Percentiles rank a stretch among this genome's conserved stretches.
These are phyloP conservation scores for Pythium phragmiticola DNA, from an alignment of 352 stramenopile genomes.

Conservation along the genomic window DNA sequence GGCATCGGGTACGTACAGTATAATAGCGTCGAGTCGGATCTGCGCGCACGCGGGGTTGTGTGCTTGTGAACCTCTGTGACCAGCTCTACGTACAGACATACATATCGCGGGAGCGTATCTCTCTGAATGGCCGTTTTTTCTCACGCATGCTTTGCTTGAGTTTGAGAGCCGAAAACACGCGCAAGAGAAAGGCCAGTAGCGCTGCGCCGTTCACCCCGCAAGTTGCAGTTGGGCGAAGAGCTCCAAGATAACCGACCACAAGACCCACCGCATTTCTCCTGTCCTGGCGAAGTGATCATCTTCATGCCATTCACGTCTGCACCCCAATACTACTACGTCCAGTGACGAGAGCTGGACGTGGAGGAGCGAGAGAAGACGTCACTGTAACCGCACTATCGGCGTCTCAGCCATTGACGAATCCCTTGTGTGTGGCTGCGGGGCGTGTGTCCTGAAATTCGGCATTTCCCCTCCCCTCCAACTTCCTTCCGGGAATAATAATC, in stretches of 20 bases:
- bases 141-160: neutral
- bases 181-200: constrained; percentile 1
- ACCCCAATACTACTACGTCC: neutral
- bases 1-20: neutral
- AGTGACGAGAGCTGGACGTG: neutral
- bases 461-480: too few relatives aligned
- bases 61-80: constrained; percentile 10
- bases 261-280: too few relatives aligned
- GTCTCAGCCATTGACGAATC: neutral
- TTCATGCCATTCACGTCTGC: too few relatives aligned
- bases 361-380: neutral
- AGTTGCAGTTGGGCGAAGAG: constrained; percentile 14
- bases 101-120: neutral
- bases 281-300: too few relatives aligned
- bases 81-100: neutral
- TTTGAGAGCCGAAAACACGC: neutral
- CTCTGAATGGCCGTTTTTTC: neutral
- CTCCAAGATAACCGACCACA: neutral
- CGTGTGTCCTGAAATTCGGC: too few relatives aligned
- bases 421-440: neutral
- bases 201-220: neutral
- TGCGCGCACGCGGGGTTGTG: neutral
- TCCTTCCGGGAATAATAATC: too few relatives aligned
- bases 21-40: constrained; percentile 17
- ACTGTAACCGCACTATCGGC: constrained; percentile 11